Percentiles rank a stretch among this genome's conserved stretches.
Conservation (phyloP, 1,284 basidiomycete species). For the Salmacisia buchloeana region DNA sequence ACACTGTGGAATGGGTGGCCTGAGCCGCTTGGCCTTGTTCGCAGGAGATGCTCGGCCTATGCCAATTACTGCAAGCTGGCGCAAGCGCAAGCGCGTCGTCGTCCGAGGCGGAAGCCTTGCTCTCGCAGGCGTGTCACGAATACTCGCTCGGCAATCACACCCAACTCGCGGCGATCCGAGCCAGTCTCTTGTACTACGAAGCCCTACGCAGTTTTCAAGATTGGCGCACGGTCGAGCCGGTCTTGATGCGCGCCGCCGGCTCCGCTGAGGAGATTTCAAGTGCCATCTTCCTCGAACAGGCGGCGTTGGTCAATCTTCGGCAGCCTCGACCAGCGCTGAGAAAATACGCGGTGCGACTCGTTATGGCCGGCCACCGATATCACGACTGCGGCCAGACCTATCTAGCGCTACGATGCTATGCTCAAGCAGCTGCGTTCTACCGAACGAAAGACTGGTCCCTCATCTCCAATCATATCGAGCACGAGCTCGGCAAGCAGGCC, state of each 20-base stretch:
- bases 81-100: constrained; percentile 19
- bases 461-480: constrained; percentile 54
- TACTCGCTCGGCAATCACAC: neutral
- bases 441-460: constrained; percentile 50
- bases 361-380: constrained; percentile 56
- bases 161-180: constrained; percentile 18
- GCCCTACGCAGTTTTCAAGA: constrained; percentile 28
- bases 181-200: constrained; percentile 40
- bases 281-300: constrained; percentile 57
- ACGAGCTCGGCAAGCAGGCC: constrained; percentile 56
- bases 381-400: constrained; percentile 56
- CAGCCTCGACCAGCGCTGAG: constrained; percentile 48
- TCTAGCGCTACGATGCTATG: constrained; percentile 29
- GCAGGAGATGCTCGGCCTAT: constrained; percentile 43
- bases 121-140: constrained; percentile 6
- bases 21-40: neutral
- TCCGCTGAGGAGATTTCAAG: constrained; percentile 54
- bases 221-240: constrained; percentile 25
- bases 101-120: constrained; percentile 35
- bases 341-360: constrained; percentile 54
- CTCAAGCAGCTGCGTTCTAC: constrained; percentile 26
- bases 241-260: constrained; percentile 29
- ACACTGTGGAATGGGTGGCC: neutral
- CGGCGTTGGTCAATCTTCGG: constrained; percentile 53
- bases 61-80: constrained; percentile 27